phyloP scores from a whole-genome alignment of 148 eudicot genomes.

The Rhododendron henanense region DNA sequence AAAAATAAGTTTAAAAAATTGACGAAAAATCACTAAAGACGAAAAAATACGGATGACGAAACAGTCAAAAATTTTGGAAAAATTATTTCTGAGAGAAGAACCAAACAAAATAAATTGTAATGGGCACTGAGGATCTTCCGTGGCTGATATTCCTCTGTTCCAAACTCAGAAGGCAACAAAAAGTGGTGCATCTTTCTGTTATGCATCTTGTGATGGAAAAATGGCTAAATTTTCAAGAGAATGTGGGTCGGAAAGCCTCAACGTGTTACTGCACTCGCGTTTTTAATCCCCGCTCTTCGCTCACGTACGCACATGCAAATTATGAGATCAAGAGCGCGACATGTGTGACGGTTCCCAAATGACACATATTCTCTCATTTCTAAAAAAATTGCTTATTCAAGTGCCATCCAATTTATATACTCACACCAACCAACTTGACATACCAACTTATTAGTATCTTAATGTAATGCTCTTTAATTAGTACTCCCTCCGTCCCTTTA shows the following conservation, averaged over 20 bases:
- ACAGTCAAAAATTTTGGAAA: too few relatives aligned
- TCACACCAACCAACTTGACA: neutral
- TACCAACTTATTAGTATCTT: neutral
- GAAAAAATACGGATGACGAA: too few relatives aligned
- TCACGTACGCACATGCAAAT: too few relatives aligned
- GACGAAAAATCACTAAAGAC: too few relatives aligned
- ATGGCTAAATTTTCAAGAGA: neutral
- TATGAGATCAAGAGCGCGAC: neutral
- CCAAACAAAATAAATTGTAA: too few relatives aligned
- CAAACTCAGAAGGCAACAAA: neutral
- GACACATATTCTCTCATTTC: neutral
- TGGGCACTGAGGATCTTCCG: neutral
- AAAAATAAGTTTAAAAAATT: too few relatives aligned
- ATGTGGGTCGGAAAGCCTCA: neutral
- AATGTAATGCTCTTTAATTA: neutral
- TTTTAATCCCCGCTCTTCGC: too few relatives aligned
- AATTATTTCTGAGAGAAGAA: too few relatives aligned
- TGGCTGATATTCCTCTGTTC: neutral
- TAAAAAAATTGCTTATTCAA: neutral
- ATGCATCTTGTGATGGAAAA: neutral
- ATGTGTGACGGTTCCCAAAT: neutral
- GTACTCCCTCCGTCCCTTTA: too few relatives aligned
- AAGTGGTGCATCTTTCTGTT: neutral
- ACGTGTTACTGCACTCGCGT: neutral
- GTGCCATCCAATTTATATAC: neutral